A percentile compares a stretch with the other conserved stretches of the same genome.
These are phyloP conservation scores for Vigna radiata DNA, from an alignment of 306 rosid species.

Conservation along the genomic window DNA sequence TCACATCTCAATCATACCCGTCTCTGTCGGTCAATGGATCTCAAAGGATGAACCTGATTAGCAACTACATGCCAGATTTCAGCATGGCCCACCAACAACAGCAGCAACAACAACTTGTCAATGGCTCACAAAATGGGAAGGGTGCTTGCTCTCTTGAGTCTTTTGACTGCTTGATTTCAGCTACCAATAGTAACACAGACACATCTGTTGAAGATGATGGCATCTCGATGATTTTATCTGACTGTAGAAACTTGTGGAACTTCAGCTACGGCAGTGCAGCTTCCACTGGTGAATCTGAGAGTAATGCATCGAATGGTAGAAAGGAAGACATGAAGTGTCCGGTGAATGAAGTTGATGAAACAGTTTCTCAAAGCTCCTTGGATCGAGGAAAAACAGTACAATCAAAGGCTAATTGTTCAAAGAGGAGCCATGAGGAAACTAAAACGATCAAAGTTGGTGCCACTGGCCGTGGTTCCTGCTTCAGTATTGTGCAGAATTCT, in stretches of 20 bases:
- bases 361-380: conserved; percentile 52
- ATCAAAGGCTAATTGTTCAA: conserved; percentile 36
- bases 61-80: conserved; percentile 47
- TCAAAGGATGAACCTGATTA: conserved; percentile 38
- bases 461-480: conserved; percentile 34
- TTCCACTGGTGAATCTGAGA: conserved; percentile 66
- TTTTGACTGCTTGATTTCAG: conserved; percentile 49
- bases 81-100: conserved; percentile 41
- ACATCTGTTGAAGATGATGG: conserved; percentile 51
- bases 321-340: conserved; percentile 40
- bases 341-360: conserved; percentile 48
- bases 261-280: conserved; percentile 53
- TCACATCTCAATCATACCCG: conserved; percentile 35
- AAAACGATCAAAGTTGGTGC: conserved; percentile 32
- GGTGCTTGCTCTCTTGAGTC: conserved; percentile 42
- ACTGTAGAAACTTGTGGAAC: conserved; percentile 63
- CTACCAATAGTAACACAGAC: conserved; percentile 47
- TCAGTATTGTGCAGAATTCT: conserved; percentile 46
- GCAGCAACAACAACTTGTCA: conserved; percentile 36
- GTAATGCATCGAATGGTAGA: conserved; percentile 45
- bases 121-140: conserved; percentile 35
- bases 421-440: conserved; percentile 53
- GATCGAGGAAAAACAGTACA: conserved; percentile 34
- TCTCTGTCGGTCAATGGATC: conserved; percentile 39
- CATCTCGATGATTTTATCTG: conserved; percentile 65